These are phyloP conservation scores for Aspergillus fumigatus DNA, from an alignment of 2,329 filamentous ascomycete genomes.

Conservation along the genomic window DNA sequence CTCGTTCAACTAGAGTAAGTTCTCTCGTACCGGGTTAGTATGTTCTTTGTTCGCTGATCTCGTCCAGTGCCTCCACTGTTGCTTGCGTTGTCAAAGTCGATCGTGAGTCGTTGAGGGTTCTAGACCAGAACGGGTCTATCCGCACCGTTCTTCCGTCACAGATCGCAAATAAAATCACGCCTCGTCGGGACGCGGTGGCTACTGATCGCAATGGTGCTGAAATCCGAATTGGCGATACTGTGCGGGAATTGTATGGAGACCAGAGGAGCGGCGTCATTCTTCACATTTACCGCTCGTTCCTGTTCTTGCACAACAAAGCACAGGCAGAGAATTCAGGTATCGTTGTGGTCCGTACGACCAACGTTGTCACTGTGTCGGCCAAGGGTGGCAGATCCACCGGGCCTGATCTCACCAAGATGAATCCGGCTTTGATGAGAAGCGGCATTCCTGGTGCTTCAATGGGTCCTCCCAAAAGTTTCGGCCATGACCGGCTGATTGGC, in stretches of 20 bases:
- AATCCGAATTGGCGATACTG: slow-evolving; percentile 84
- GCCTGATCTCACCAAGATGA: slow-evolving; percentile 85
- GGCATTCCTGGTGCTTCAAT: slow-evolving; percentile 47
- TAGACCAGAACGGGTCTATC: slow-evolving; percentile 84
- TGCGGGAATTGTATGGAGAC: slow-evolving; percentile 85
- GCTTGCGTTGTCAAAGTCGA: slow-evolving; percentile 94
- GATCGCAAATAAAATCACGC: slow-evolving; percentile 82
- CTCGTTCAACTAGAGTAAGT: slow-evolving; percentile 83
- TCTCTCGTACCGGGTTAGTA: not conserved
- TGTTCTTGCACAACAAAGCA: slow-evolving; percentile 82
- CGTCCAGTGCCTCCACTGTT: slow-evolving; percentile 68
- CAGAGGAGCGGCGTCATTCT: slow-evolving; percentile 82
- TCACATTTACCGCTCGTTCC: slow-evolving; percentile 87
- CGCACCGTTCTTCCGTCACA: slow-evolving; percentile 84
- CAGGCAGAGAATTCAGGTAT: slow-evolving; percentile 83
- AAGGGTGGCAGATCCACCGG: slow-evolving; percentile 77
- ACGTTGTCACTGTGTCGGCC: slow-evolving; percentile 86
- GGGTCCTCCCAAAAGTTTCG: slow-evolving; percentile 68
- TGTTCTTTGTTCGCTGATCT: slow-evolving; percentile 23
- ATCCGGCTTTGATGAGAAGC: slow-evolving; percentile 77
- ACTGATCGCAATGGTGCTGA: slow-evolving; percentile 92
- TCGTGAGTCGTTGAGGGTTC: slow-evolving; percentile 79
- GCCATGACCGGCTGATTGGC: slow-evolving; percentile 77
- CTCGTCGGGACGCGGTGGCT: slow-evolving; percentile 78
- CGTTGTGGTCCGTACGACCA: slow-evolving; percentile 79